These are phyloP conservation scores for Uncinocarpus reesii DNA, from an alignment of 2,329 filamentous ascomycete genomes.

Conservation along the genomic window DNA sequence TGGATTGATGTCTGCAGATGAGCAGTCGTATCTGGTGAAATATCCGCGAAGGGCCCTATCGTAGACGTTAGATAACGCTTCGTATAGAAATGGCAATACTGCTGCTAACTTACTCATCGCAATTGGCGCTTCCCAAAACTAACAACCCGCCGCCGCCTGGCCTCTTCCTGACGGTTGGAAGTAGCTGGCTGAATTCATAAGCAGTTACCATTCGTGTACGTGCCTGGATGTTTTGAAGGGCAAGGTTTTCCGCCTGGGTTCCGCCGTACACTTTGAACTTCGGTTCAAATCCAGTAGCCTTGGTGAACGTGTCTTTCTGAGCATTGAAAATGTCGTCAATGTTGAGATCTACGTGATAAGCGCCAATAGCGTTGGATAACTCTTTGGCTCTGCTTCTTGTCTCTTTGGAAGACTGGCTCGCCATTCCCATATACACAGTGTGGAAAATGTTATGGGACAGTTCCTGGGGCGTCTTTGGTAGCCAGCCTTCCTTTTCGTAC, in stretches of 20 bases:
- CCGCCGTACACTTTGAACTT: slow-evolving; percentile 55
- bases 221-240: slow-evolving; percentile 45
- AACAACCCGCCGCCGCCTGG: slow-evolving; percentile 47
- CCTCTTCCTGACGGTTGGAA: slow-evolving; percentile 47
- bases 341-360: slow-evolving; percentile 60
- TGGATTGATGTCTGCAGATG: slow-evolving; percentile 49
- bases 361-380: slow-evolving; percentile 50
- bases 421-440: slow-evolving; percentile 60
- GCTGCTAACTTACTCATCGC: slow-evolving; percentile 11
- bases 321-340: slow-evolving; percentile 54
- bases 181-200: slow-evolving; percentile 53
- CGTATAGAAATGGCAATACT: no score
- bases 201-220: slow-evolving; percentile 53
- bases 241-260: slow-evolving; percentile 27
- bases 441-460: slow-evolving; percentile 48
- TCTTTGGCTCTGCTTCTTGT: slow-evolving; percentile 55
- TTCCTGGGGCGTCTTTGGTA: slow-evolving; percentile 48
- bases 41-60: slow-evolving; percentile 34
- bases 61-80: no score
- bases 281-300: slow-evolving; percentile 50
- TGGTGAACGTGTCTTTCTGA: slow-evolving; percentile 23
- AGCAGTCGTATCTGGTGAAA: slow-evolving; percentile 57
- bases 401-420: slow-evolving; percentile 52
- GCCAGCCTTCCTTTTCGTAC: slow-evolving; percentile 26
- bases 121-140: slow-evolving; percentile 55